phyloP scores from a whole-genome alignment of 441 rosid genomes.

The Pelargonium fulgidum region DNA sequence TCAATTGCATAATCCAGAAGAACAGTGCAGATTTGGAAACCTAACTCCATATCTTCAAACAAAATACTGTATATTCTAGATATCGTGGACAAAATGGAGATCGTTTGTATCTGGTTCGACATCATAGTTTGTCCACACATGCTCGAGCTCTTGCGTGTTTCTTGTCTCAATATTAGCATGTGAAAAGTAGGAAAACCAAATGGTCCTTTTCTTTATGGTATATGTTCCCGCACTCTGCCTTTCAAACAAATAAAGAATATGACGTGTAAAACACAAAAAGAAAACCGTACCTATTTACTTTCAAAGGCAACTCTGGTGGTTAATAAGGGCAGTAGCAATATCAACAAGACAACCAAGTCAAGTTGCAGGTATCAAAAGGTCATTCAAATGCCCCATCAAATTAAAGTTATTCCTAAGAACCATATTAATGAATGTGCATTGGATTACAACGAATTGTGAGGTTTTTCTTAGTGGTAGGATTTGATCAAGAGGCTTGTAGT shows the following conservation, averaged over 20 bases:
- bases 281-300: conserved; percentile 11
- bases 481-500: conserved; percentile 8
- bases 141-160: conserved; percentile 10
- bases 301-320: conserved; percentile 1
- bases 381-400: conserved; percentile 24
- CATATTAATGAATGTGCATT: conserved; percentile 22
- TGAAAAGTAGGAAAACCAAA: conserved; percentile 21
- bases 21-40: background rate
- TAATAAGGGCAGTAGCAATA: conserved; percentile 9
- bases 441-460: conserved; percentile 14
- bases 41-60: conserved; percentile 7
- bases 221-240: conserved; percentile 15
- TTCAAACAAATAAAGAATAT: conserved; percentile 6
- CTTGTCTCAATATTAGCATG: conserved; percentile 7
- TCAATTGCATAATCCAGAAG: background rate
- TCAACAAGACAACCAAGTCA: conserved; percentile 6
- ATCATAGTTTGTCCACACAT: conserved; percentile 18
- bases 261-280: conserved; percentile 16
- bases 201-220: conserved; percentile 16
- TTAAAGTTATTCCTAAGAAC: conserved; percentile 28
- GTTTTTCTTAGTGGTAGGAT: conserved; percentile 12
- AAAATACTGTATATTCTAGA: conserved; percentile 14
- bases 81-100: conserved; percentile 13
- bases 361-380: conserved; percentile 23
- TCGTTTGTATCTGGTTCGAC: conserved; percentile 27